Conservation (phyloP, 2,329 filamentous ascomycete genomes). For the Eutypella sp. region DNA sequence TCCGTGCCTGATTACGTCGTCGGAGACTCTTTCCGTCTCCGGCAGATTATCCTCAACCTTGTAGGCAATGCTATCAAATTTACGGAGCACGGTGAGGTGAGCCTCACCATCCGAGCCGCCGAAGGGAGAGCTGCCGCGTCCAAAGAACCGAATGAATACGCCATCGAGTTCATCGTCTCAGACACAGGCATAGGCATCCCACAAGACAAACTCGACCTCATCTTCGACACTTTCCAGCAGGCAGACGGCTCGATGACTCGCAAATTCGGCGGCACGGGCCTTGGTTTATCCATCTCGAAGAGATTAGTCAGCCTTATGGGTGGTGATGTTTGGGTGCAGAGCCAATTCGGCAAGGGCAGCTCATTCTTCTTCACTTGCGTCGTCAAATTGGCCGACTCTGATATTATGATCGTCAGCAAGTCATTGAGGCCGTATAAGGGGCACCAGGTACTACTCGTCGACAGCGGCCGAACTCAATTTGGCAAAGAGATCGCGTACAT, state of each 20-base stretch:
- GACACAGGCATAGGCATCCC: constrained; percentile 97
- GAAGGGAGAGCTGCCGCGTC: constrained; percentile 52
- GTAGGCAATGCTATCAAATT: constrained; percentile 99
- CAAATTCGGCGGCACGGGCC: constrained; percentile 90
- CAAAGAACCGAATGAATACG: constrained; percentile 71
- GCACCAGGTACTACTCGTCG: constrained; percentile 90
- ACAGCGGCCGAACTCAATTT: constrained; percentile 77
- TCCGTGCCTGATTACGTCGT: constrained; percentile 93
- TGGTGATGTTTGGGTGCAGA: constrained; percentile 93
- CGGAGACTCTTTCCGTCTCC: constrained; percentile 90
- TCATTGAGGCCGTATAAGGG: constrained; percentile 86
- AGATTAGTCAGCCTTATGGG: constrained; percentile 94
- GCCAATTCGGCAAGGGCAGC: constrained; percentile 84
- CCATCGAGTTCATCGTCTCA: constrained; percentile 91
- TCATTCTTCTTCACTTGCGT: constrained; percentile 96
- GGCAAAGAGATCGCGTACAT: constrained; percentile 73
- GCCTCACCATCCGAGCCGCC: constrained; percentile 75
- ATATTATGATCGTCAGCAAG: constrained; percentile 72
- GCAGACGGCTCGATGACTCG: constrained; percentile 94
- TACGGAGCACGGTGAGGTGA: constrained; percentile 93
- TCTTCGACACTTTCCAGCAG: constrained; percentile 99
- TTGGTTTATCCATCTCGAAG: constrained; percentile 93
- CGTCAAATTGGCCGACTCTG: constrained; percentile 77
- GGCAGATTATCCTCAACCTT: constrained; percentile 94
- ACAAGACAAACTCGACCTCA: constrained; percentile 89